Evolutionary conservation across 2,329 filamentous ascomycete species (phyloP), one percentile per base, ranked within the genome.

Genomic region (Dothideomycetes sp.): DNA sequence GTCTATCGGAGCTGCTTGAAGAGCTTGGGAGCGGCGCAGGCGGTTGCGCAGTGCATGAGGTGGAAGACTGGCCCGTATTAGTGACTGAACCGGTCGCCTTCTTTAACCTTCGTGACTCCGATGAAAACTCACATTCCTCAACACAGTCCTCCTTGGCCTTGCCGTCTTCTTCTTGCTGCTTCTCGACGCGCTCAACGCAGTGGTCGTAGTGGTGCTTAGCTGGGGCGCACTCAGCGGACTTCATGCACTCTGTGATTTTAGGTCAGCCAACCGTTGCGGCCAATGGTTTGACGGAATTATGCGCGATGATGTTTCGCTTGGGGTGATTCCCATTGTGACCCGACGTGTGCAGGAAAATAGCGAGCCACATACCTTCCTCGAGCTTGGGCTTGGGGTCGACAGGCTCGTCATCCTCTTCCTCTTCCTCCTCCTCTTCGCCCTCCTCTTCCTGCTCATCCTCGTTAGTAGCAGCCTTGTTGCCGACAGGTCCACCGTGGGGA

Each of bases 171-270:
- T 81, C 76, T 57, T 86, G 77, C 54, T 72, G 62, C 59, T 73
- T 65, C 55, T 79, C 85, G 53, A 98, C 91, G 56, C 91, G 87
- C 77, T 94, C 88, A 54, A 89, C 87, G 65, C 91, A 98, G 70
- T 95, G 86, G 52, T 96, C 89, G 64, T 83, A 96, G 76, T 98
- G 91, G 75, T 96, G 89, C 79, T 96, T 98, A 60, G 77, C 76
- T 44, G 82, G 80, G 46, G 81, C 73, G 69, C 91, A 98, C 65
- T 84, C 72, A 64, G 81, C 75, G 49, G 87, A 87, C 64, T 89
- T 78, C 66, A 77, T 77, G 77, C 91, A 98, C 60, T 94, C 91
- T 96, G 65, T 52, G 53, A 7, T 7, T 12, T 12, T 7, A 27
- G 12, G 22, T 27, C 22, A 27, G 22, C 22, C 22, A 12, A 7